Evolutionary conservation across 106 monocot species (phyloP).

Genomic region (Apostasia shenzhenica): DNA sequence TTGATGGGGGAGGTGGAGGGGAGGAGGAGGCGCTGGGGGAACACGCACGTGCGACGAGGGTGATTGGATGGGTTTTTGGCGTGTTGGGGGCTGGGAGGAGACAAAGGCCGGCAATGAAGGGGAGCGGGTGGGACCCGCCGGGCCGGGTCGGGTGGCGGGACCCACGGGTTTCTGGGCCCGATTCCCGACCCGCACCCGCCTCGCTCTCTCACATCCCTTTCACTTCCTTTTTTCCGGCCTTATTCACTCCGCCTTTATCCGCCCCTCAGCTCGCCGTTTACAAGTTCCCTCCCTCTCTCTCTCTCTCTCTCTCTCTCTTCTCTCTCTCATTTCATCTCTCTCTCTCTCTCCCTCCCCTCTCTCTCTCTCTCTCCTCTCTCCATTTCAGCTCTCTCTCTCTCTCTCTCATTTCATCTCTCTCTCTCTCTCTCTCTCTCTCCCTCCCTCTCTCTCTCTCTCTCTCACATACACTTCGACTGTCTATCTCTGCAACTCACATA

Average conservation of each 20-base stretch:
- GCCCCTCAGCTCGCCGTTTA: constrained; percentile 9
- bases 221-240: constrained; percentile 6
- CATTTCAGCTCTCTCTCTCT: background rate
- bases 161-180: background rate
- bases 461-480: background rate
- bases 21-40: background rate
- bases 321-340: background rate
- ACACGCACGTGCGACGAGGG: constrained; percentile 6
- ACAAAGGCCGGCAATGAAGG: constrained; percentile 12
- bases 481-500: background rate
- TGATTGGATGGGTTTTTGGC: constrained; percentile 13
- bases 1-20: background rate
- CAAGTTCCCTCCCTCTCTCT: constrained; percentile 6
- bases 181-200: background rate
- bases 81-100: constrained; percentile 1
- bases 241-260: constrained; percentile 11
- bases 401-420: background rate
- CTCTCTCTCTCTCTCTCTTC: background rate
- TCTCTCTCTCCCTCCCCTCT: background rate
- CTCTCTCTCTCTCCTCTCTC: background rate
- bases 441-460: constrained; percentile 6
- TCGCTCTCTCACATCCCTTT: constrained; percentile 8
- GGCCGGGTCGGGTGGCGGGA: background rate
- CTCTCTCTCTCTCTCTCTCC: constrained; percentile 5
- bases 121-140: background rate